phyloP scores from a whole-genome alignment of 177 flowering plant genomes.

The Vitis hybrid region DNA sequence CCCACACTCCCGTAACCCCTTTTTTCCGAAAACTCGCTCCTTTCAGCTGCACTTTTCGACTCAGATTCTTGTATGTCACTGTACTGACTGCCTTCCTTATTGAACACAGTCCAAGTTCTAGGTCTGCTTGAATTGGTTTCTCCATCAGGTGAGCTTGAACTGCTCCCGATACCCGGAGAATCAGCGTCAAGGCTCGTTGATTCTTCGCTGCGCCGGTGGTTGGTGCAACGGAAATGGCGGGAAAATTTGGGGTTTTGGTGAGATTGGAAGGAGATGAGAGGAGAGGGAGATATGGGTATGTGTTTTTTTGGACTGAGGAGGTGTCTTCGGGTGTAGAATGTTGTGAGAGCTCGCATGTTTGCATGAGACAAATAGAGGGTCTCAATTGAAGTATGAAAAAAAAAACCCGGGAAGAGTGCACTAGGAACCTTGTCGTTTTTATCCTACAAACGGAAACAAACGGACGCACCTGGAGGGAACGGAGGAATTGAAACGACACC shows the following conservation, averaged over 20 bases:
- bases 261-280: not conserved
- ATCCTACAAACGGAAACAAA: too few species aligned
- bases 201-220: slow-evolving; percentile 3
- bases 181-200: not conserved
- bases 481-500: too few species aligned
- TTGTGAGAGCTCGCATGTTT: slow-evolving; percentile 46
- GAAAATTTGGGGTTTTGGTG: slow-evolving; percentile 13
- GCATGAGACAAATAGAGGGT: slow-evolving; percentile 28
- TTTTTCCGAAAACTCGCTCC: not conserved
- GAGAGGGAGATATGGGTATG: slow-evolving; percentile 4
- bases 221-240: slow-evolving; percentile 23
- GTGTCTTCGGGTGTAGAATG: slow-evolving; percentile 22
- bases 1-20: slow-evolving; percentile 4
- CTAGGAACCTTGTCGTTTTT: too few species aligned
- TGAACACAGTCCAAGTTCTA: slow-evolving; percentile 25
- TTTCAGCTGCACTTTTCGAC: slow-evolving; percentile 9
- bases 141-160: not conserved
- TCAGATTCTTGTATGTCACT: not conserved
- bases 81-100: slow-evolving; percentile 14
- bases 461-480: too few species aligned
- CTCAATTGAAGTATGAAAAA: not conserved
- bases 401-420: slow-evolving; percentile 15
- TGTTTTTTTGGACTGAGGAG: slow-evolving; percentile 14
- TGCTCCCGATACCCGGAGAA: not conserved
- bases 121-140: not conserved